phyloP scores from a whole-genome alignment of 352 stramenopile genomes.

The Blastocystis hominis region DNA sequence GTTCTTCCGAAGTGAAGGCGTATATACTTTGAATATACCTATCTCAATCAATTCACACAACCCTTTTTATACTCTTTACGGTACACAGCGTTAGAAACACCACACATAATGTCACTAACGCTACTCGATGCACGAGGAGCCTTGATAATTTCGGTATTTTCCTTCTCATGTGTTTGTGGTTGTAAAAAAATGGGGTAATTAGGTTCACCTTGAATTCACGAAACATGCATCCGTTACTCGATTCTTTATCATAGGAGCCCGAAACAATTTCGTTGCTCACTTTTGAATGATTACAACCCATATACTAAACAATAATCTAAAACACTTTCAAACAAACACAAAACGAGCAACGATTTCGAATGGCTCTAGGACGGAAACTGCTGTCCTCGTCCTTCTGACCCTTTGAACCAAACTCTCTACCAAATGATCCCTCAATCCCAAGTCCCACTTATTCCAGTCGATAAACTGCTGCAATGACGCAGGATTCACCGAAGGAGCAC shows the following conservation, averaged over 20 bases:
- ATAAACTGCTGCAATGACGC: slow-evolving; percentile 3
- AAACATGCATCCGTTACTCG: not conserved
- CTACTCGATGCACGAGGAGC: not conserved
- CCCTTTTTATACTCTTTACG: slow-evolving; percentile 11
- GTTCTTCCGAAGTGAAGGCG: slow-evolving; percentile 20
- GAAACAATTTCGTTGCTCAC: not conserved
- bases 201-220: not conserved
- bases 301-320: not conserved
- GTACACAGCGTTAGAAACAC: slow-evolving; percentile 37
- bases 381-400: not conserved
- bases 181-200: not conserved
- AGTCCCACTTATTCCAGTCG: slow-evolving; percentile 6
- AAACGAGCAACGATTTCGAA: not conserved
- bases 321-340: not conserved
- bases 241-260: not conserved
- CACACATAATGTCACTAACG: slow-evolving; percentile 9
- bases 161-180: not conserved
- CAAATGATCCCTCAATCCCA: not conserved
- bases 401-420: slow-evolving; percentile 10
- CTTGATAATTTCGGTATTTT: not conserved
- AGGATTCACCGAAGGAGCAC: slow-evolving; percentile 17
- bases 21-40: slow-evolving; percentile 56
- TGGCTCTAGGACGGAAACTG: not conserved
- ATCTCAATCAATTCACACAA: not conserved
- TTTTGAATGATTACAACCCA: slow-evolving; percentile 12